Conservation (phyloP, 805 yeast species). For the Metahyphopichia silvanorum region DNA sequence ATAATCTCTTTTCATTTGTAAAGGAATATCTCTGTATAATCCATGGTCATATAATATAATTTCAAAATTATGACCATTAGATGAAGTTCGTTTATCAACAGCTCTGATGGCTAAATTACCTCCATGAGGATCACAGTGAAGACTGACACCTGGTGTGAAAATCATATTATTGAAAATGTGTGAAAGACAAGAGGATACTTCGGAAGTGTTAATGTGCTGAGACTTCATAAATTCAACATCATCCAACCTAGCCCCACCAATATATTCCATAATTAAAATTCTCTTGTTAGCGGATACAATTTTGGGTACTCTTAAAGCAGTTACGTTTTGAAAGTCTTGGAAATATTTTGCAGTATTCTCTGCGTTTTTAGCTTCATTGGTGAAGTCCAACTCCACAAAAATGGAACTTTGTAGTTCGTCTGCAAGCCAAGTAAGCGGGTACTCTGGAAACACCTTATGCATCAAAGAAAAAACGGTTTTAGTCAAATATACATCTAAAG, state of each 20-base stretch:
- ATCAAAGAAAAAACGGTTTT: slow-evolving; percentile 69
- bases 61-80: slow-evolving; percentile 73
- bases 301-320: slow-evolving; percentile 80
- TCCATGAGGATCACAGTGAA: slow-evolving; percentile 98
- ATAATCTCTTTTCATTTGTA: slow-evolving; percentile 73
- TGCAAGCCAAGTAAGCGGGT: slow-evolving; percentile 92
- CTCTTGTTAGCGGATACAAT: slow-evolving; percentile 65
- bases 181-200: slow-evolving; percentile 80
- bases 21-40: slow-evolving; percentile 78
- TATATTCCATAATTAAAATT: slow-evolving; percentile 82
- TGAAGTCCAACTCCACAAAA: slow-evolving; percentile 86
- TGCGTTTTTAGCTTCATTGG: slow-evolving; percentile 83
- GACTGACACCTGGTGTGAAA: slow-evolving; percentile 84
- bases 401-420: slow-evolving; percentile 87
- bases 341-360: slow-evolving; percentile 67
- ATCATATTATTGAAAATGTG: slow-evolving; percentile 95
- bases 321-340: slow-evolving; percentile 46
- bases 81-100: slow-evolving; percentile 11
- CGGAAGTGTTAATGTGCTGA: slow-evolving; percentile 65
- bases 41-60: slow-evolving; percentile 94
- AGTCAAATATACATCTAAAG: slow-evolving; percentile 81
- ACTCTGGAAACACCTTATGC: slow-evolving; percentile 83
- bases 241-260: slow-evolving; percentile 81
- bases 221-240: slow-evolving; percentile 60
- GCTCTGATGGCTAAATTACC: slow-evolving; percentile 86